Base-by-base conservation (phyloP, 768 basidiomycete species). In the Pleurotus pulmonarius region DNA sequence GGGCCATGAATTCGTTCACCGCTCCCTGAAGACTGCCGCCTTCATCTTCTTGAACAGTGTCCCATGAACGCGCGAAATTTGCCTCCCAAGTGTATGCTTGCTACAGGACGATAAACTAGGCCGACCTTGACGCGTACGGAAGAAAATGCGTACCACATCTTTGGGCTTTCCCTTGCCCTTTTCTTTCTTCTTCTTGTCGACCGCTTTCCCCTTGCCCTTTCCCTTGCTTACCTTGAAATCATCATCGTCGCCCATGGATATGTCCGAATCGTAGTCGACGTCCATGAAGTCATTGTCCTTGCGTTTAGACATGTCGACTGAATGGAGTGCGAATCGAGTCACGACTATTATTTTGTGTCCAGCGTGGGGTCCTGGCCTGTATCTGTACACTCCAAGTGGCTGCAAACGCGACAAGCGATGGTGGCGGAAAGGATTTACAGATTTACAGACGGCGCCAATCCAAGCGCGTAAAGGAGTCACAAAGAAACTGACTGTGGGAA, bases 1-100 rank as follows among this genome's bases (percentile, higher is more conserved):
- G 77, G 7, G 95, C 92, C 73, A 98, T 82, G 64, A 92, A 78
- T 61, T 92, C 92, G 62, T 94, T 87, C 5, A 99, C 94, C 2
- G 94, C 90, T 1, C 86, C 83, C 58, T 95, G 91, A 59, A 99
- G 69, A 66, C 92, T 95, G 1, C 97, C 97, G 0, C 80, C 82
- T 65, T 94, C 96, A 69, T 98, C 97, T 69, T 98, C 96, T 67
- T 95, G 92, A 0, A 98, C 94, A 0, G 89, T 90, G 63, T 98
- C 97, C 97, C 97, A 99, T 46, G 92, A 91, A 39, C 94, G 87
- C 34, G 90, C 86, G 67, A 94, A 98, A 3, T 89, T 88, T 1
- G 92, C 96, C 67, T 98, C 96, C 96, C 96, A 99, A 26, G 94
- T 90, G 62, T 96, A 95, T 3, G 86, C 81, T 83, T 88, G 85